These are phyloP conservation scores for Pyrus bretschneideri DNA, from an alignment of 306 rosid genomes.

Conservation along the genomic window DNA sequence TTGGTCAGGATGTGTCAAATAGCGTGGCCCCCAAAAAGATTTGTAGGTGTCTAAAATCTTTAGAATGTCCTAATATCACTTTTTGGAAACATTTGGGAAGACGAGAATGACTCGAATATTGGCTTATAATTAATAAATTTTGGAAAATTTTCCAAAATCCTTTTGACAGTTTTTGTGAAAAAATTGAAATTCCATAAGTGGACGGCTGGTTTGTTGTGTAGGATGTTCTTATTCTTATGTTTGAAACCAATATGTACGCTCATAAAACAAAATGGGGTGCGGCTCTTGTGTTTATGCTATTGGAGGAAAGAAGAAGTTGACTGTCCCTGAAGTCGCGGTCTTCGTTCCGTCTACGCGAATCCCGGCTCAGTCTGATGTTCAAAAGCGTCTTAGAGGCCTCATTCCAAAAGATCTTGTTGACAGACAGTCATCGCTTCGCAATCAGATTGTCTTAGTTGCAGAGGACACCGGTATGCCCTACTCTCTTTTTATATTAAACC, in stretches of 20 bases:
- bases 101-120: too few relatives aligned
- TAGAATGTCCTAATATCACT: too few relatives aligned
- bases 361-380: conserved; percentile 74
- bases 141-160: too few relatives aligned
- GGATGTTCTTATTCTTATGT: conserved; percentile 35
- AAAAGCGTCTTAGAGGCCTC: conserved; percentile 50
- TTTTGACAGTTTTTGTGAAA: too few relatives aligned
- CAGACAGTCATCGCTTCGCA: conserved; percentile 57
- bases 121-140: too few relatives aligned
- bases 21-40: too few relatives aligned
- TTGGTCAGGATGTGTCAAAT: too few relatives aligned
- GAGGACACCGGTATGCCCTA: conserved; percentile 62
- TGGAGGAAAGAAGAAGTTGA: conserved; percentile 52
- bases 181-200: neutral
- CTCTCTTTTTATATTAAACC: neutral
- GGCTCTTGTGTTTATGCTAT: conserved; percentile 54
- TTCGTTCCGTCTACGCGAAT: conserved; percentile 64
- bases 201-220: conserved; percentile 32
- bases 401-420: conserved; percentile 54
- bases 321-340: conserved; percentile 57
- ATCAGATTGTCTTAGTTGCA: conserved; percentile 72
- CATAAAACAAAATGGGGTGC: conserved; percentile 58
- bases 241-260: conserved; percentile 15
- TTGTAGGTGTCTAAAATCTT: too few relatives aligned
- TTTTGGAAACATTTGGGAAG: too few relatives aligned